Conservation (phyloP, 164 flowering plant species). For the Litsea cubeba region DNA sequence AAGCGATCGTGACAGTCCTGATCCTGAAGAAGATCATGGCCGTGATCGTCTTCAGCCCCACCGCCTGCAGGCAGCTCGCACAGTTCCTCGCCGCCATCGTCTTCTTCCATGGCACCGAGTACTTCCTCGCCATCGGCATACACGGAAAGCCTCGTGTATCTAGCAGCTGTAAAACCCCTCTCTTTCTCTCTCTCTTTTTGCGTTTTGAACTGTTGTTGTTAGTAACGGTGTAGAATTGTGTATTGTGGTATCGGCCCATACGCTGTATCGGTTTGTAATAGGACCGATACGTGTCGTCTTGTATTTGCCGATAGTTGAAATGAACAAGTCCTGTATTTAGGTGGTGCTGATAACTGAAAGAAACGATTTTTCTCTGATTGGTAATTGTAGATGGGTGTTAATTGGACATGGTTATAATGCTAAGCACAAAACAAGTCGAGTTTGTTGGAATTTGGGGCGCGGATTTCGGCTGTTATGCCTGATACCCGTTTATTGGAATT, state of each 20-base stretch:
- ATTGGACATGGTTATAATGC: no score
- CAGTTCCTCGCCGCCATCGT: constrained; percentile 7
- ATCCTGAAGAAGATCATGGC: background rate
- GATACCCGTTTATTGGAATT: no score
- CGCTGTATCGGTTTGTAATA: background rate
- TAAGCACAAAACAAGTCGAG: no score
- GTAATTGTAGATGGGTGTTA: no score
- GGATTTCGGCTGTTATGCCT: no score
- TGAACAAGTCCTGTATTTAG: no score
- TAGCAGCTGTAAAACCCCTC: background rate
- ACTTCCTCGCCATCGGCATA: constrained; percentile 8
- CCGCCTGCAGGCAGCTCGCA: constrained; percentile 4
- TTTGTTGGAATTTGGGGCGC: no score
- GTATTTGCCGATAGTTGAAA: no score
- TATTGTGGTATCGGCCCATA: background rate
- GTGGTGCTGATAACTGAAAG: no score
- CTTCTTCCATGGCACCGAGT: constrained; percentile 16
- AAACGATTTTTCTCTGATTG: no score
- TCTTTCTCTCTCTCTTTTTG: background rate
- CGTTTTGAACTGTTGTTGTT: background rate
- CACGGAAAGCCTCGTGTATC: constrained; percentile 8
- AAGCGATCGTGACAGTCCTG: background rate
- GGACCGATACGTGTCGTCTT: background rate
- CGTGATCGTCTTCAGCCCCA: background rate
- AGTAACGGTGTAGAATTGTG: background rate